Evolutionary conservation across 1,284 basidiomycete species (phyloP).

Genomic region (Rhodofomes roseus): DNA sequence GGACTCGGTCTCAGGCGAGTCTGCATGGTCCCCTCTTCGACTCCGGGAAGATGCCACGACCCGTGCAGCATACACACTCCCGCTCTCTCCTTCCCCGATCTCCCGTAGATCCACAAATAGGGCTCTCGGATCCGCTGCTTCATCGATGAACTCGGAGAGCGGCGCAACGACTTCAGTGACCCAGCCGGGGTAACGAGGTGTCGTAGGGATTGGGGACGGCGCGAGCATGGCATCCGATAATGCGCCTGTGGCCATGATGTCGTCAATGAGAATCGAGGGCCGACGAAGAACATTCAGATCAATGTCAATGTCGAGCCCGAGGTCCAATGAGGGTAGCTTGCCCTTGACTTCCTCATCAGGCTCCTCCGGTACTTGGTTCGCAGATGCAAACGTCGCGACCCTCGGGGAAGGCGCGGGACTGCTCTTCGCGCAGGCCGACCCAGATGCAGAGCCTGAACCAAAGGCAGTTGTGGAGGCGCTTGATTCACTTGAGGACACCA

Average conservation of each 20-base stretch:
- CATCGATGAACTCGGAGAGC: slow-evolving; percentile 61
- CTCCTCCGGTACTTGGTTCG: slow-evolving; percentile 9
- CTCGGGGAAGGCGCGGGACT: slow-evolving; percentile 27
- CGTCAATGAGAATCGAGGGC: slow-evolving; percentile 25
- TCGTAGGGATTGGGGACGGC: slow-evolving; percentile 15
- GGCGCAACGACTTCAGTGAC: slow-evolving; percentile 56
- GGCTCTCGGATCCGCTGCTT: slow-evolving; percentile 52
- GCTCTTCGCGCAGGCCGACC: slow-evolving; percentile 20
- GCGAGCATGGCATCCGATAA: slow-evolving; percentile 11
- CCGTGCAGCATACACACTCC: slow-evolving; percentile 64
- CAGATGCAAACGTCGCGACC: slow-evolving; percentile 16
- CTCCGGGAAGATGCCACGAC: slow-evolving; percentile 27
- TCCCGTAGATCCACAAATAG: slow-evolving; percentile 64
- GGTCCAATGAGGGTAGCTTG: not conserved
- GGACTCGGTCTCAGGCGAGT: slow-evolving; percentile 20
- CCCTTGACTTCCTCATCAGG: not conserved
- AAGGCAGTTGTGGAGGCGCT: slow-evolving; percentile 19
- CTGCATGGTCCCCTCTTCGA: not conserved
- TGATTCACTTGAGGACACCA: slow-evolving; percentile 25
- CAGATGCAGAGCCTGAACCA: slow-evolving; percentile 5
- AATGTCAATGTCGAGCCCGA: slow-evolving; percentile 7
- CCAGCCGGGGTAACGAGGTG: slow-evolving; percentile 27
- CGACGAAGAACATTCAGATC: slow-evolving; percentile 9
- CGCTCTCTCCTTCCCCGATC: slow-evolving; percentile 77
- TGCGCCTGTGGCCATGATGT: slow-evolving; percentile 13